phyloP scores from a whole-genome alignment of 2,329 filamentous ascomycete genomes.

The Beauveria brongniartii region DNA sequence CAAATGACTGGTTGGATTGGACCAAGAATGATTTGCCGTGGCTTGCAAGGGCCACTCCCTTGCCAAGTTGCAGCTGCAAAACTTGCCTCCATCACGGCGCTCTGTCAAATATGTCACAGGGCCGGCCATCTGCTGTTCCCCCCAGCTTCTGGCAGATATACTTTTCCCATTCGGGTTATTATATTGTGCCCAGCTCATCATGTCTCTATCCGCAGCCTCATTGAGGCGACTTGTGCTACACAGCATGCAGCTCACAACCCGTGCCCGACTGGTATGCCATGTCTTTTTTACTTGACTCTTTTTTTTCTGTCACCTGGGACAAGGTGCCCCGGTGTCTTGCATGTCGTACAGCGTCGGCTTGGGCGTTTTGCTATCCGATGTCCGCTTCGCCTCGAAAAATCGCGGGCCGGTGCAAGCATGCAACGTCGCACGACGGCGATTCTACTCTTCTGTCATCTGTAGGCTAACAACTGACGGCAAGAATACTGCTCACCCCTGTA shows the following conservation, averaged over 20 bases:
- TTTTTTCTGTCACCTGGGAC: background rate
- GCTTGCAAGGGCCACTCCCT: background rate
- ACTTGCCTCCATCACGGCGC: background rate
- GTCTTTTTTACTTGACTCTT: background rate
- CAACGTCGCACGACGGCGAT: background rate
- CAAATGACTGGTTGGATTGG: too few species aligned
- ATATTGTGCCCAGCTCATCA: background rate
- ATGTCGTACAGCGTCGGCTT: background rate
- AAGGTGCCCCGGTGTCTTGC: background rate
- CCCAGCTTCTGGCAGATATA: background rate
- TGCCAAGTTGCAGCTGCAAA: background rate
- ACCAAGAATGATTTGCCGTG: conserved; percentile 2
- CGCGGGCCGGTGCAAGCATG: background rate
- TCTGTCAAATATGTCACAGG: background rate
- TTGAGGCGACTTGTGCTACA: background rate
- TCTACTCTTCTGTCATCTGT: too few species aligned
- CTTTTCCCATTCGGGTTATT: background rate
- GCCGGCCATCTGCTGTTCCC: background rate
- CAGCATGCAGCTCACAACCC: background rate
- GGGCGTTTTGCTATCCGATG: background rate
- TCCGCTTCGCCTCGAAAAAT: background rate
- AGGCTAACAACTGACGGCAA: background rate
- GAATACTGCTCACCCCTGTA: background rate
- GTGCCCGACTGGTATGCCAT: background rate
- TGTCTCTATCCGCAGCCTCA: background rate